These are phyloP conservation scores for Populus hybrid DNA, from an alignment of 441 rosid species.

Conservation along the genomic window DNA sequence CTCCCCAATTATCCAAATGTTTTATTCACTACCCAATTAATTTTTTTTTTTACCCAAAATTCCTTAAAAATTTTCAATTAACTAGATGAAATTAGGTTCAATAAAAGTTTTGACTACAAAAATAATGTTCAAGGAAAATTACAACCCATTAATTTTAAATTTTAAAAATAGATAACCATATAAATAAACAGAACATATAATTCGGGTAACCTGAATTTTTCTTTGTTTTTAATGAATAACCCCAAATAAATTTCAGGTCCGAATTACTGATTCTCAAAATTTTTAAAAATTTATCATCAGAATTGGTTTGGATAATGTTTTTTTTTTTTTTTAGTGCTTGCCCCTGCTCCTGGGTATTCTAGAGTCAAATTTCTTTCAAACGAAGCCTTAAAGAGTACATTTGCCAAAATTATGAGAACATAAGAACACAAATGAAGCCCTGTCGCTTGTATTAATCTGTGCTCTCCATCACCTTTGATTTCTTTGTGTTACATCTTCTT, in stretches of 20 bases:
- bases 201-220: no score
- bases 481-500: not conserved
- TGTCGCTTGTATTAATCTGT: not conserved
- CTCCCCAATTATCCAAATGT: not conserved
- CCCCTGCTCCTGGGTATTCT: not conserved
- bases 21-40: not conserved
- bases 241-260: no score
- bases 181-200: no score
- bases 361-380: not conserved
- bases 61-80: not conserved
- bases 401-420: not conserved
- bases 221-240: no score
- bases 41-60: not conserved
- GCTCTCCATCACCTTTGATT: slow-evolving; percentile 2
- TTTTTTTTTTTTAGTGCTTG: no score
- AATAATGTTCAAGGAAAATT: not conserved
- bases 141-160: not conserved
- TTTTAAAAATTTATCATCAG: no score
- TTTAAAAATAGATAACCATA: no score
- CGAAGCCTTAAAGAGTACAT: not conserved
- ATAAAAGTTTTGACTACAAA: not conserved
- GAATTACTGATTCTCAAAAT: no score
- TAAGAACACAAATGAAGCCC: not conserved
- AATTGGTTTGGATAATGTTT: no score
- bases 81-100: not conserved